Conservation (phyloP, 2,329 filamentous ascomycete genomes). For the Parasarocladium wereldwijsianum region DNA sequence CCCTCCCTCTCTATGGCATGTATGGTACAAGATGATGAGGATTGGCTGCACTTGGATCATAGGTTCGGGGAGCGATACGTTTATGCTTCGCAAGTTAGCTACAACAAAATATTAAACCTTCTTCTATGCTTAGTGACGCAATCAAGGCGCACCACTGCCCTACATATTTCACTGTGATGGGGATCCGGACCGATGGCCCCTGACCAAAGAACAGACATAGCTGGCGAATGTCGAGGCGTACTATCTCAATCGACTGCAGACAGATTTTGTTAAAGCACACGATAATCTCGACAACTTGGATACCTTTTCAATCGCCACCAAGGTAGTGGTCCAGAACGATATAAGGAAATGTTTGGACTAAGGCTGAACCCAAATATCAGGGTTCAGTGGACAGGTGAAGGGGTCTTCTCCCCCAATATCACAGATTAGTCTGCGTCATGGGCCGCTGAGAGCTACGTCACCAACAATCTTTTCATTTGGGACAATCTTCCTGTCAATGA, state of each 20-base stretch:
- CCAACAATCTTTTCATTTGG: conserved; percentile 8
- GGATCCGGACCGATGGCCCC: conserved; percentile 5
- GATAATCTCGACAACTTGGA: conserved; percentile 6
- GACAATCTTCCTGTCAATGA: conserved; percentile 9
- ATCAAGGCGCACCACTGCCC: too few relatives aligned
- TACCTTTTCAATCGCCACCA: conserved; percentile 7
- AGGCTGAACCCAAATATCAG: conserved; percentile 6
- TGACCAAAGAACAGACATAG: conserved; percentile 4
- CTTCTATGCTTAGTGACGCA: too few relatives aligned
- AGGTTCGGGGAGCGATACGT: too few relatives aligned
- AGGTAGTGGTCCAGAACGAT: conserved; percentile 5
- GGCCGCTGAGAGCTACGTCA: conserved; percentile 6
- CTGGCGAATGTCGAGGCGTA: conserved; percentile 6
- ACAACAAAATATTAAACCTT: too few relatives aligned
- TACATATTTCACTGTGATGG: conserved; percentile 7
- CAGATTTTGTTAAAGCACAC: conserved; percentile 6
- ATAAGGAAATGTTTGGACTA: conserved; percentile 7
- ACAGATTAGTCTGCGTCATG: conserved; percentile 6
- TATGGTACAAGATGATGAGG: too few relatives aligned
- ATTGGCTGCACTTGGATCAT: too few relatives aligned
- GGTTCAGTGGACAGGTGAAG: conserved; percentile 8
- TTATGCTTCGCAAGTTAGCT: too few relatives aligned
- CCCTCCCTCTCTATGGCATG: too few relatives aligned
- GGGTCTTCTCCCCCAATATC: conserved; percentile 6
- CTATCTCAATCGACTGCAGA: conserved; percentile 8